These are phyloP conservation scores for Adiantum capillusveneris DNA, from an alignment of 75 land plant genomes.

Conservation along the genomic window DNA sequence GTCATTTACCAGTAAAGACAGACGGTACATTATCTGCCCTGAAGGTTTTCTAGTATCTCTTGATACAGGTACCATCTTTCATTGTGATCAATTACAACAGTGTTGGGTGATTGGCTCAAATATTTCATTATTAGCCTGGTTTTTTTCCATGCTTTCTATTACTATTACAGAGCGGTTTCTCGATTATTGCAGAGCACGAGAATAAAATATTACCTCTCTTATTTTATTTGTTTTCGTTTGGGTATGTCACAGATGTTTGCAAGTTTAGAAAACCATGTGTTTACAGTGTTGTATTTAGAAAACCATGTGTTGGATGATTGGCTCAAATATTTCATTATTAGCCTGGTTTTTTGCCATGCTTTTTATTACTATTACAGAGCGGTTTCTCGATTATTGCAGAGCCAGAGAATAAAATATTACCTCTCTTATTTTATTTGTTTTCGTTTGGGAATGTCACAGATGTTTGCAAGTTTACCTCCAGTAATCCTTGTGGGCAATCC, in stretches of 20 bases:
- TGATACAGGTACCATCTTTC: conserved; percentile 13
- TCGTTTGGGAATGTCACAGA: not conserved
- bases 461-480: conserved; percentile 14
- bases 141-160: no score
- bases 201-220: not conserved
- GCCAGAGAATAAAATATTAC: no score
- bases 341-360: no score
- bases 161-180: no score
- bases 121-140: not conserved
- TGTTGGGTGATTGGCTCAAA: no score
- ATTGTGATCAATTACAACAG: not conserved
- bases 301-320: no score
- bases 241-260: conserved; percentile 16
- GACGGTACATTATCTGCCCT: conserved; percentile 6
- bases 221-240: not conserved
- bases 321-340: not conserved
- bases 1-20: conserved; percentile 18
- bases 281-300: no score
- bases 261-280: conserved; percentile 10
- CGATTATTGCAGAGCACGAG: no score
- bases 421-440: not conserved
- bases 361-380: no score
- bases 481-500: conserved; percentile 28
- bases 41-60: conserved; percentile 19
- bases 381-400: no score